Evolutionary conservation across 345 rosid species (phyloP).

Genomic region (Acer negundo): DNA sequence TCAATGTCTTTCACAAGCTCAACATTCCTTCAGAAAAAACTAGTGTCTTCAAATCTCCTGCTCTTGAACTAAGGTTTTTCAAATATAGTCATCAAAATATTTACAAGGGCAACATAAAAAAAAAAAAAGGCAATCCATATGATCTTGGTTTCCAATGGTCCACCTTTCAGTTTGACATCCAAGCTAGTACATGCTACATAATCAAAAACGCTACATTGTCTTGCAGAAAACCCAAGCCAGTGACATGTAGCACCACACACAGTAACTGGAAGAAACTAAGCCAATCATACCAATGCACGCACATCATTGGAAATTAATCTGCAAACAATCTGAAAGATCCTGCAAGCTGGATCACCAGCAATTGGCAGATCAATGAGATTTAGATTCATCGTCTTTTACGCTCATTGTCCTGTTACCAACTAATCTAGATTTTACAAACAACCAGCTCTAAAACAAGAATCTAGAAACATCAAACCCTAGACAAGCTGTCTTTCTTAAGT

Average conservation of each 20-base stretch:
- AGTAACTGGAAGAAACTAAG: neutral
- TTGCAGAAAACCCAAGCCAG: neutral
- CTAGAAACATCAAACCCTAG: neutral
- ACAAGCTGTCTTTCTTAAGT: neutral
- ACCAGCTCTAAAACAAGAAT: neutral
- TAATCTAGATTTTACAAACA: neutral
- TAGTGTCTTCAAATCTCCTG: neutral
- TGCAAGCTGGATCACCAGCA: neutral
- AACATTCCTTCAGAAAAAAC: neutral
- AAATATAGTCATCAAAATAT: neutral
- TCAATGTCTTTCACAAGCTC: neutral
- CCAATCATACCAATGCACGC: neutral
- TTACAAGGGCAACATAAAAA: neutral
- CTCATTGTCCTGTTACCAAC: neutral
- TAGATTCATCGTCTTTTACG: neutral
- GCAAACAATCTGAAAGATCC: slow-evolving; percentile 3
- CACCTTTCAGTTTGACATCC: slow-evolving; percentile 18
- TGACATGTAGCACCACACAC: neutral
- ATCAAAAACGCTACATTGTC: neutral
- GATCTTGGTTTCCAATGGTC: slow-evolving; percentile 10
- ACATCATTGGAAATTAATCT: neutral
- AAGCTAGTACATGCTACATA: slow-evolving; percentile 5
- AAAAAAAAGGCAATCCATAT: neutral
- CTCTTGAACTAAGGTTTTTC: neutral
- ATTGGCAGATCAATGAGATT: neutral